phyloP scores from a whole-genome alignment of 331 rosid genomes.

The Pyrus hybrid region DNA sequence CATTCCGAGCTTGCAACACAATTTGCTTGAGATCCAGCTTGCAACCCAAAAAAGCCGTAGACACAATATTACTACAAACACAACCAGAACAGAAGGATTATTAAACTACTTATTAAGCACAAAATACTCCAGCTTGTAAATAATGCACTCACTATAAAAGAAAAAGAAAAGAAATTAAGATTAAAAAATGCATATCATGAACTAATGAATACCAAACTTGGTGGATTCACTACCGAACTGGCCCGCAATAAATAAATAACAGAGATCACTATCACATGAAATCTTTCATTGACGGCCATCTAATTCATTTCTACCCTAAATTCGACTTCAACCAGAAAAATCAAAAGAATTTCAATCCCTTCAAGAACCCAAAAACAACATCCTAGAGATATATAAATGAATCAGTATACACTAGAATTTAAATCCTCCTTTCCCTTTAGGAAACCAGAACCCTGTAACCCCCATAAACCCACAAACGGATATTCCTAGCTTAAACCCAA shows the following conservation, averaged over 20 bases:
- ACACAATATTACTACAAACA: constrained; percentile 70
- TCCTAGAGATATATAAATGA: neutral
- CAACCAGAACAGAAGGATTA: constrained; percentile 2
- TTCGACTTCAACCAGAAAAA: neutral
- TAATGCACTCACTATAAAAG: no score
- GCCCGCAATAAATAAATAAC: neutral
- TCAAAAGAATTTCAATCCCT: neutral
- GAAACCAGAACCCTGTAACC: neutral
- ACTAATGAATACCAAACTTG: no score
- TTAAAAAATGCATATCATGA: neutral
- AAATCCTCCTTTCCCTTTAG: neutral
- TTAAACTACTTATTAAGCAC: no score
- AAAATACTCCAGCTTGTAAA: no score
- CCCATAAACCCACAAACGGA: neutral
- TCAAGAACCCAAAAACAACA: neutral
- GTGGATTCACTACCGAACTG: no score
- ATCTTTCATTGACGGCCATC: neutral
- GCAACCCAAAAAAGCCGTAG: constrained; percentile 90
- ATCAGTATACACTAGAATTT: neutral
- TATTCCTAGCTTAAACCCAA: neutral
- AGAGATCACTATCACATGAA: neutral
- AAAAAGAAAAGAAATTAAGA: no score
- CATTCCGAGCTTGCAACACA: constrained; percentile 92
- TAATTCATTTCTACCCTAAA: neutral
- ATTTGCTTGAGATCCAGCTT: constrained; percentile 89